These are phyloP conservation scores for Beauveria sp. DNA, from an alignment of 2,329 filamentous ascomycete species.

Conservation along the genomic window DNA sequence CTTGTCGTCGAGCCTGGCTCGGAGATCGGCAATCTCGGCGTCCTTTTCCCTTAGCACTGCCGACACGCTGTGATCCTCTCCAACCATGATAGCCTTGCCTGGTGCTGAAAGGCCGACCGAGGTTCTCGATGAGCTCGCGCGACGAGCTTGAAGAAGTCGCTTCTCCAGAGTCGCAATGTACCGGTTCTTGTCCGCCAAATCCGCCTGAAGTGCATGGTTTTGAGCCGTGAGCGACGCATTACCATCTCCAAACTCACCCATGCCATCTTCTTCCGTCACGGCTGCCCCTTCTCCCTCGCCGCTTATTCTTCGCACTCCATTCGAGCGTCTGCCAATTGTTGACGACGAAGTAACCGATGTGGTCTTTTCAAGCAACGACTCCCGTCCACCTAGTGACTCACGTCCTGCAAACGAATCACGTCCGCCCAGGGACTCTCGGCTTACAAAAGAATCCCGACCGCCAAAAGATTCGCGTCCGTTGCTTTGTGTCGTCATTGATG, in stretches of 20 bases:
- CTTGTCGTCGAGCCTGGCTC: conserved; percentile 84
- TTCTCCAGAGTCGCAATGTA: conserved; percentile 95
- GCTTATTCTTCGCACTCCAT: conserved; percentile 33
- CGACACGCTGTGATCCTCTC: conserved; percentile 70
- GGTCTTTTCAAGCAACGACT: conserved; percentile 48
- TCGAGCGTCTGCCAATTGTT: conserved; percentile 49
- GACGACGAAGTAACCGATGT: conserved; percentile 60
- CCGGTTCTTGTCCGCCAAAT: conserved; percentile 91
- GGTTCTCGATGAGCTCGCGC: conserved; percentile 81
- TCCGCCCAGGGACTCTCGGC: neutral
- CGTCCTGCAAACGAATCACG: neutral
- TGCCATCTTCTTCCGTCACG: conserved; percentile 58
- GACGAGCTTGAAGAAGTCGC: conserved; percentile 78
- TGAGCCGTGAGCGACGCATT: conserved; percentile 76
- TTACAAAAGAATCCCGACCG: conserved; percentile 2
- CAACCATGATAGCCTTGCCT: conserved; percentile 59
- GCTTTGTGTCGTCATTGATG: conserved; percentile 60
- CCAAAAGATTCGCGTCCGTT: conserved; percentile 17
- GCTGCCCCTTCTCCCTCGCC: conserved; percentile 27
- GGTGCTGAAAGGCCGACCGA: conserved; percentile 62
- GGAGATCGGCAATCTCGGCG: conserved; percentile 83
- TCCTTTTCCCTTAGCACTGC: conserved; percentile 79
- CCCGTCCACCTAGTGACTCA: neutral
- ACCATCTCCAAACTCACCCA: conserved; percentile 80
- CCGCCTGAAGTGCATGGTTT: conserved; percentile 85